These are phyloP conservation scores for Trichodelitschia bisporula DNA, from an alignment of 495 filamentous ascomycete species.

Conservation along the genomic window DNA sequence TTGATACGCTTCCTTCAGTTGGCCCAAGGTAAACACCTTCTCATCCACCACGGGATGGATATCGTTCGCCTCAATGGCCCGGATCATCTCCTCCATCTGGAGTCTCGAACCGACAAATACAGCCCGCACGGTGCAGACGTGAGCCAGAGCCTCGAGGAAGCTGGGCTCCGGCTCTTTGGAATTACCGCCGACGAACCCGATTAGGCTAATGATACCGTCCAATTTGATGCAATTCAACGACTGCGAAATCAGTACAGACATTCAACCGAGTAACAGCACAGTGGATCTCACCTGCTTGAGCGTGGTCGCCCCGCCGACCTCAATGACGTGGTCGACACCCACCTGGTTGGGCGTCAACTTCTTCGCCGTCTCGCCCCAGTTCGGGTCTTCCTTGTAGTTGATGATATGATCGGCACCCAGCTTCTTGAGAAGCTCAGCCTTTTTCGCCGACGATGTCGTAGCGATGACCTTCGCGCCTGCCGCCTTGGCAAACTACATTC, in stretches of 20 bases:
- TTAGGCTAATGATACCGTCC: conserved; percentile 20
- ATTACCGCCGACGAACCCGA: conserved; percentile 18
- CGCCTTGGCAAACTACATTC: conserved; percentile 44
- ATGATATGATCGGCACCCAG: conserved; percentile 57
- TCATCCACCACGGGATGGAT: conserved; percentile 14
- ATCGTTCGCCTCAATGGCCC: neutral
- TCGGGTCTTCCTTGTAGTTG: conserved; percentile 44
- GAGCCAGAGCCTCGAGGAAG: conserved; percentile 13
- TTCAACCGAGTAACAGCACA: neutral
- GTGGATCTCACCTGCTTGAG: conserved; percentile 8
- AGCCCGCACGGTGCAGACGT: conserved; percentile 16
- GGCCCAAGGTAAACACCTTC: conserved; percentile 15
- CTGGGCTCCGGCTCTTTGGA: conserved; percentile 11
- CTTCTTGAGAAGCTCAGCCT: conserved; percentile 39
- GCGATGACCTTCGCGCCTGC: conserved; percentile 61
- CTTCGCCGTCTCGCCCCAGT: conserved; percentile 59
- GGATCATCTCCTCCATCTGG: conserved; percentile 14
- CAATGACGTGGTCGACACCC: conserved; percentile 41
- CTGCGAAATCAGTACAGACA: conserved; percentile 9
- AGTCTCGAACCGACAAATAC: conserved; percentile 14
- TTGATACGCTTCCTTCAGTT: conserved; percentile 19
- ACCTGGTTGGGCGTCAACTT: conserved; percentile 29
- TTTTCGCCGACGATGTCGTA: conserved; percentile 44
- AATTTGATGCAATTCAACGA: conserved; percentile 15
- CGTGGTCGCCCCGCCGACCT: conserved; percentile 19